phyloP scores from a whole-genome alignment of 148 eudicot species.

The Camellia sinensis region DNA sequence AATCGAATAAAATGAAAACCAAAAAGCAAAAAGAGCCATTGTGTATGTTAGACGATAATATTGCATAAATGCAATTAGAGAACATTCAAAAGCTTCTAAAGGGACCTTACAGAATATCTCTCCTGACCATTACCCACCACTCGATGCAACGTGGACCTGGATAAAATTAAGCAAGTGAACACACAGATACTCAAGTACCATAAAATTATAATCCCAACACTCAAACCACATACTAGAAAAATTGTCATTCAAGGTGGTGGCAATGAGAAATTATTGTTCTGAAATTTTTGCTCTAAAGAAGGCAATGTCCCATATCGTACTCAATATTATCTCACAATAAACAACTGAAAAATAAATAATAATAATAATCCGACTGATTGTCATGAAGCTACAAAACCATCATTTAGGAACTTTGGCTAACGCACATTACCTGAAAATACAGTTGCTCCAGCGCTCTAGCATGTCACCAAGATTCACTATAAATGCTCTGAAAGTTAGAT shows the following conservation, averaged over 20 bases:
- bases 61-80: not conserved
- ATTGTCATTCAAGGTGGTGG: not conserved
- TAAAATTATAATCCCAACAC: not conserved
- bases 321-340: not conserved
- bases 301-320: not conserved
- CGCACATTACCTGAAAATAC: conserved; percentile 71
- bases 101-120: conserved; percentile 82
- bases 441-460: conserved; percentile 98
- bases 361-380: not conserved
- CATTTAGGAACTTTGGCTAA: conserved; percentile 3
- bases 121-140: conserved; percentile 79
- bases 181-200: not conserved
- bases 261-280: not conserved
- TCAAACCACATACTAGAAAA: not conserved
- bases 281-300: not conserved
- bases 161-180: too few relatives aligned
- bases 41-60: not conserved
- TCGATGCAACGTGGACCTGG: conserved; percentile 91
- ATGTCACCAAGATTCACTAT: conserved; percentile 92
- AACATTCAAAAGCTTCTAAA: conserved; percentile 11
- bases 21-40: not conserved
- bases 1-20: not conserved
- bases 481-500: conserved; percentile 60
- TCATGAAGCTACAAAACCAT: conserved; percentile 13
- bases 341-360: not conserved